These are phyloP conservation scores for Malus hybrid DNA, from an alignment of 331 rosid genomes.

Conservation along the genomic window DNA sequence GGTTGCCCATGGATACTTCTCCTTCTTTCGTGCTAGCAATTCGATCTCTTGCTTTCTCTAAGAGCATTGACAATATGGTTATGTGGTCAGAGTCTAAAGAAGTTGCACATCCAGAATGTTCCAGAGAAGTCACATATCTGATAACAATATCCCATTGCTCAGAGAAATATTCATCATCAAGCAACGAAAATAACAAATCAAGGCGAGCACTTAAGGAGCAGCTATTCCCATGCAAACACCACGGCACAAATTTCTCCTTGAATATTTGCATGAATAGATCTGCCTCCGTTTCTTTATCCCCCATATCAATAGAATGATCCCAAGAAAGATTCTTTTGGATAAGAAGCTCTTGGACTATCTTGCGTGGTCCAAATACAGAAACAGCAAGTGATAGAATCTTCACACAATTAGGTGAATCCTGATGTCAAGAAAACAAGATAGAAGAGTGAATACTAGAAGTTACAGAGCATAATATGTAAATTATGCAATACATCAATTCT, in stretches of 20 bases:
- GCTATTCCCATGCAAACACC: constrained; percentile 65
- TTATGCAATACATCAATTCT: background rate
- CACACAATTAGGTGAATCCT: constrained; percentile 70
- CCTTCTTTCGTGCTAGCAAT: constrained; percentile 31
- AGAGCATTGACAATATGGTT: constrained; percentile 57
- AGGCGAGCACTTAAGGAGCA: constrained; percentile 51
- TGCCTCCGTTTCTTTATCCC: constrained; percentile 27
- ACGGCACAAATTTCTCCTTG: constrained; percentile 65
- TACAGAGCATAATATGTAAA: background rate
- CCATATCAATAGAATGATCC: constrained; percentile 26
- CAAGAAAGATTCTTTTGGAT: constrained; percentile 29
- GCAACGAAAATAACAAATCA: constrained; percentile 67
- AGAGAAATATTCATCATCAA: constrained; percentile 74
- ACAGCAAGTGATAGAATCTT: constrained; percentile 56
- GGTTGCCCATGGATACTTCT: constrained; percentile 33
- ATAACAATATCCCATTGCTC: constrained; percentile 71
- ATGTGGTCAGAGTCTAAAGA: constrained; percentile 43
- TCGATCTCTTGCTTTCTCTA: constrained; percentile 60
- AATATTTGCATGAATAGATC: constrained; percentile 63
- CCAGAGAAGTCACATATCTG: constrained; percentile 42
- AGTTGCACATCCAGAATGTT: constrained; percentile 30
- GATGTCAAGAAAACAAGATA: constrained; percentile 11
- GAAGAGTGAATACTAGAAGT: constrained; percentile 13
- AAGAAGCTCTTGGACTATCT: constrained; percentile 51
- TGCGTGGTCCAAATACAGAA: constrained; percentile 77